Conservation (phyloP, 305 asterid genomes). For the Fraxinus dipetala region DNA sequence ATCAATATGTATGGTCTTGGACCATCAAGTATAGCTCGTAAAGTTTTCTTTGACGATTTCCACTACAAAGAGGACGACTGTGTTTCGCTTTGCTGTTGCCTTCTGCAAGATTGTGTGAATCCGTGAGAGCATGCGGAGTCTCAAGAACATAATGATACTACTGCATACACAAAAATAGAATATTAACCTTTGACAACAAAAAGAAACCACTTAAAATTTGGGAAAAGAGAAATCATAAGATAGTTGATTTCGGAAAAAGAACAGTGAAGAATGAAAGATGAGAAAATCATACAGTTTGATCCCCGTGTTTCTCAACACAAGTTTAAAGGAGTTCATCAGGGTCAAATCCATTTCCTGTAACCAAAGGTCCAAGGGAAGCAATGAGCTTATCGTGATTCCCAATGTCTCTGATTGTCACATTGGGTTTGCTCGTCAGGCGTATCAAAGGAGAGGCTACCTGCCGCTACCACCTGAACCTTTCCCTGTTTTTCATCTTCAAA, state of each 20-base stretch:
- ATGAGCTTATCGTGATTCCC: slow-evolving; percentile 82
- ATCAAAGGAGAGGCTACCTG: slow-evolving; percentile 84
- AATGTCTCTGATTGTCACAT: slow-evolving; percentile 79
- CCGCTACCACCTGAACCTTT: slow-evolving; percentile 82
- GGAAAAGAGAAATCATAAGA: too few relatives aligned
- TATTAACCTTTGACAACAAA: background rate
- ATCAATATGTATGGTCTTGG: slow-evolving; percentile 42
- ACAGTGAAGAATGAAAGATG: background rate
- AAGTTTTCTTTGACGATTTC: slow-evolving; percentile 57
- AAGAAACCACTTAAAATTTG: background rate
- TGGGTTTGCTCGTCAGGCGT: slow-evolving; percentile 85
- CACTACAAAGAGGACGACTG: slow-evolving; percentile 77
- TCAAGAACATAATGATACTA: slow-evolving; percentile 77
- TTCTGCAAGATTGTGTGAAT: slow-evolving; percentile 76
- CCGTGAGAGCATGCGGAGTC: slow-evolving; percentile 82
- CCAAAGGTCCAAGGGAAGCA: slow-evolving; percentile 94
- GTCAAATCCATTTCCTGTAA: slow-evolving; percentile 77
- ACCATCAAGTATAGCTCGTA: slow-evolving; percentile 71
- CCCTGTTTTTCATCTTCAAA: slow-evolving; percentile 87
- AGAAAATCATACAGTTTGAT: slow-evolving; percentile 59
- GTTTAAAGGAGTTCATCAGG: slow-evolving; percentile 81
- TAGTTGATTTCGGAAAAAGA: too few relatives aligned
- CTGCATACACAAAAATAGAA: slow-evolving; percentile 35
- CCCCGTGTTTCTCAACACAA: slow-evolving; percentile 71
- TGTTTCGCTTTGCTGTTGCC: slow-evolving; percentile 84